These are phyloP conservation scores for Babesia sp. DNA, from an alignment of 169 alveolate species.

Conservation along the genomic window DNA sequence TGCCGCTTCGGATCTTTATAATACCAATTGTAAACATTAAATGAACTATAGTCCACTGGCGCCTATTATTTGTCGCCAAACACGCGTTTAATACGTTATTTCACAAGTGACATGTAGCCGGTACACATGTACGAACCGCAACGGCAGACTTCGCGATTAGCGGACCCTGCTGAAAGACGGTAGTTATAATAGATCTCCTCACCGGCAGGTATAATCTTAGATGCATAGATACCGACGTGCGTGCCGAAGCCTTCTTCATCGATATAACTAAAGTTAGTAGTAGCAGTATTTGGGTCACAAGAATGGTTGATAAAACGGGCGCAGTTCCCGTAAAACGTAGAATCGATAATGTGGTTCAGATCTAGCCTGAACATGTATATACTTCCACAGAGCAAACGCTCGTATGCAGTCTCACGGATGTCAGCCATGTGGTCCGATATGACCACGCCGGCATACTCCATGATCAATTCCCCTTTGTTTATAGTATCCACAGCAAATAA, in stretches of 20 bases:
- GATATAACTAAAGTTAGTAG: constrained; percentile 32
- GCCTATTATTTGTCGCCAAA: too few species aligned
- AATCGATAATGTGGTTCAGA: constrained; percentile 92
- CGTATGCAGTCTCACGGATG: constrained; percentile 29
- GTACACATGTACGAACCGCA: constrained; percentile 48
- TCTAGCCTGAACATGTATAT: constrained; percentile 89
- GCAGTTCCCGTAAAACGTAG: constrained; percentile 92
- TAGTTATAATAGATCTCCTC: constrained; percentile 57
- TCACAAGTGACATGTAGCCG: constrained; percentile 51
- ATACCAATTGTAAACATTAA: too few species aligned
- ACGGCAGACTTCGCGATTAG: constrained; percentile 32
- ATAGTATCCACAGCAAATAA: constrained; percentile 55
- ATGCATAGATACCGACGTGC: constrained; percentile 74
- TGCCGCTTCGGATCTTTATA: too few species aligned
- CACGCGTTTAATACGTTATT: too few species aligned
- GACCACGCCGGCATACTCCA: constrained; percentile 65
- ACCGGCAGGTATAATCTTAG: constrained; percentile 71
- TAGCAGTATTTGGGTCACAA: constrained; percentile 79
- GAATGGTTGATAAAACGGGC: constrained; percentile 96
- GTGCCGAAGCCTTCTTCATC: constrained; percentile 75
- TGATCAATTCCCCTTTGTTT: constrained; percentile 57
- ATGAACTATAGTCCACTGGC: too few species aligned
- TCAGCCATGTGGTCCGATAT: constrained; percentile 60
- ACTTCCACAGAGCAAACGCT: constrained; percentile 57
- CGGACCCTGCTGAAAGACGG: constrained; percentile 38